These are phyloP conservation scores for Schwanniomyces pseudopolymorphus DNA, from an alignment of 805 yeast species.

Conservation along the genomic window DNA sequence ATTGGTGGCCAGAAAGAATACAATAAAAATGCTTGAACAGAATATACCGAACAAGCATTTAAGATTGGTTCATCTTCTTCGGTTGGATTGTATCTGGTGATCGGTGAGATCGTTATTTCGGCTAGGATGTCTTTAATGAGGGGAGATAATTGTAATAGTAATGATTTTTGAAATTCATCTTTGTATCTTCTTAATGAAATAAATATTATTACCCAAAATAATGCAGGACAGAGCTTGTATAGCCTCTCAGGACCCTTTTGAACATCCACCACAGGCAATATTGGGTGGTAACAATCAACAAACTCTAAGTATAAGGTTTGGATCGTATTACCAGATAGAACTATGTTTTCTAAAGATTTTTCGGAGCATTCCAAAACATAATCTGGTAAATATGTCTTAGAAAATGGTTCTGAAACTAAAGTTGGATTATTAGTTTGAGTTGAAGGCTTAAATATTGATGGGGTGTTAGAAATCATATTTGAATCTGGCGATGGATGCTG, in stretches of 20 bases:
- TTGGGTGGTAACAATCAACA: constrained; percentile 75
- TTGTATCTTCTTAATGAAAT: constrained; percentile 72
- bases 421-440: constrained; percentile 1
- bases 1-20: constrained; percentile 96
- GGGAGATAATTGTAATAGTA: constrained; percentile 65
- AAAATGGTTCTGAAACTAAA: not conserved
- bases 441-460: constrained; percentile 18
- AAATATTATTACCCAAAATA: constrained; percentile 92
- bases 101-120: constrained; percentile 87
- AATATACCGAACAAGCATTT: constrained; percentile 87
- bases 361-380: constrained; percentile 53
- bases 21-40: constrained; percentile 88
- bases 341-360: constrained; percentile 68
- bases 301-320: constrained; percentile 65
- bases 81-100: constrained; percentile 76
- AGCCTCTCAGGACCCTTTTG: constrained; percentile 77
- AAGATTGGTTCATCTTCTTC: constrained; percentile 79
- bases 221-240: constrained; percentile 76
- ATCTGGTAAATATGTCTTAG: constrained; percentile 11
- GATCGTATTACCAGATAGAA: constrained; percentile 61
- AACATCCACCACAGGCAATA: constrained; percentile 85
- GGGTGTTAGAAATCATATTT: constrained; percentile 29
- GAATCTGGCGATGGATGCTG: constrained; percentile 19
- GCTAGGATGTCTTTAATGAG: constrained; percentile 75
- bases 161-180: constrained; percentile 26